Base-by-base conservation (phyloP, 83 land plant genomes). In the Picea abies region DNA sequence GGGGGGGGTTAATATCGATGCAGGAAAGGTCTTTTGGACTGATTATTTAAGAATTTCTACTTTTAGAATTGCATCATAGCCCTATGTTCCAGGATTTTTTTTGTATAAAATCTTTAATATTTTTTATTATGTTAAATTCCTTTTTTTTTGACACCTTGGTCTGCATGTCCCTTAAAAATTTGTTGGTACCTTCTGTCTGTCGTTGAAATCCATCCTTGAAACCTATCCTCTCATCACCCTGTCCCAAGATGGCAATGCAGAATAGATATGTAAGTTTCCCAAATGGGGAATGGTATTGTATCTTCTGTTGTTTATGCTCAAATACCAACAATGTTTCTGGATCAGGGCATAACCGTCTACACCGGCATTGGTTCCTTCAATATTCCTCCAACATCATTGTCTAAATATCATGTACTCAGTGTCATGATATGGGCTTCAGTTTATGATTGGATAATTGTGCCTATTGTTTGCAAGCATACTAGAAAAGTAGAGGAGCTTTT, bases 401-500 rank as follows among this genome's bases (percentile, higher is more conserved):
- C 87, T 0, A 49, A 65, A 66, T 88, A 85, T 70, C 85, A 84
- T 10, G 52, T 72, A 5, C 29, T 86, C 39, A 85, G 84, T 63
- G 90, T 89, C 69, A 83, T 89, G 39, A 52, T 86, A 26, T 81
- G 82, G 85, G 82, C 83, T 32, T 86, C 88, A 0, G 25, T 86
- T 17, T 89, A 89, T 70, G 88, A 83, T 64, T 5, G 67, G 0
- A 17, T 81, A 7, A 65, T 88, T 47, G 90, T 88, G 23, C 89
- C 90, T n/a, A 63, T 91, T n/a, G 88, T 86, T 39, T 83, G 87
- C 32, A 86, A 85, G 39, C 80, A 84, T 26, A 86, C 92, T 4
- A 85, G 88, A 88, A 37, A 86, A n/a, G n/a, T n/a, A 85, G 26
- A 82, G 85, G 62, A 90, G 92, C 15, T 85, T 88, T 78, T 84